Evolutionary conservation across 768 basidiomycete species (phyloP), one percentile per base, ranked within the genome.

Genomic region (Mycena capillaripes): DNA sequence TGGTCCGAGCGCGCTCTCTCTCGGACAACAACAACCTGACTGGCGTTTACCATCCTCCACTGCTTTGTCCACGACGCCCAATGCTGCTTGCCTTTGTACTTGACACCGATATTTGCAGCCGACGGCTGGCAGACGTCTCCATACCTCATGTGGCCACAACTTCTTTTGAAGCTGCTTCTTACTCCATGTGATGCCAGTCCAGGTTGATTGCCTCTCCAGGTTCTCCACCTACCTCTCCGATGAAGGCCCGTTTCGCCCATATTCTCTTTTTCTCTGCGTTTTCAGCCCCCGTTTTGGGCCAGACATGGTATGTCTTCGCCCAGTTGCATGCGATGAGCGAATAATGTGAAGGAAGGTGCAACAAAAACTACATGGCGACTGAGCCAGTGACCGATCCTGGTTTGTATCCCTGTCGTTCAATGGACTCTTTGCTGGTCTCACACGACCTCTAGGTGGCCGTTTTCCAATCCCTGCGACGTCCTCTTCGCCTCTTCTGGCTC

Each of bases 321-420:
- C 11, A 17, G 29, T 6, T 25, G 38, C 21, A 52, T 46, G 34
- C 21, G 44, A 42, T 34, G 27, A 21, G 27, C 44, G 50, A 46
- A 36, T 34, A 9, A 17, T 4, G 44, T 30, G 6, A 19, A 6
- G 25, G 12, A 16, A 90, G 89, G 89, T 90, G 90, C 73, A 86
- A 85, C 32, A 91, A 91, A 73, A 82, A 89, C 63, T 91, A 91
- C 75, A 86, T 84, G 84, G 76, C 84, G 4, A 81, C 81, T 0
- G 81, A 83, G 40, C 83, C 83, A 19, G 64, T 86, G 32, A 81
- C 83, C 9, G 79, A 83, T 9, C 89, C 90, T 44, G 89, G 89
- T n/a, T n/a, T n/a, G n/a, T 76, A 57, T 27, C 77, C 16, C n/a
- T 34, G 38, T 19, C n/a, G 6, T 25, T 21, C 50, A 66, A 71